Evolutionary conservation across 805 yeast species (phyloP), one percentile per base, ranked within the genome.

Genomic region (Starmerella bombi): DNA sequence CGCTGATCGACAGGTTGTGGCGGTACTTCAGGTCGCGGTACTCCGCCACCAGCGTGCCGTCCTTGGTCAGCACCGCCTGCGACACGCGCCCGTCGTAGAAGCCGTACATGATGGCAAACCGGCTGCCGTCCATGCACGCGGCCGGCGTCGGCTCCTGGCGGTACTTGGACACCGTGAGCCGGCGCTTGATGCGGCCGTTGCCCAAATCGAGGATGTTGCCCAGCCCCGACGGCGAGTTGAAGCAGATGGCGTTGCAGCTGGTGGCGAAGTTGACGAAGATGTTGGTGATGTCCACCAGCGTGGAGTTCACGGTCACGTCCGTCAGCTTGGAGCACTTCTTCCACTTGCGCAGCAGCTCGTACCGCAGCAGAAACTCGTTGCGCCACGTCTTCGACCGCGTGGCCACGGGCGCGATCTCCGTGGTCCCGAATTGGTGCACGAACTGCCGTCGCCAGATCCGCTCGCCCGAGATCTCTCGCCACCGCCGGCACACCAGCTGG

Each of bases 181-280:
- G 32, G 29, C 52, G 54, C 22, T 45, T 45, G 15, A 56, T 41
- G 30, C 49, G 54, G 14, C 61, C 61, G 27, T 44, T 43, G 17
- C 55, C 51, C n/a, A 57, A 58, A 29, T 56, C 58, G 15, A 54
- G 46, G 12, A 57, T 42, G 14, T 38, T 34, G n/a, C 60, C 60
- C 18, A 46, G 25, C 5, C 59, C 60, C 2, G 42, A 25, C 14
- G 34, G 40, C 1, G 40, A 16, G n/a, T 56, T 53, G 42, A 56
- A 53, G 28, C 50, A 43, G 14, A 47, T 41, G 14, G 51, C 45
- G 20, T 55, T 35, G 18, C 49, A 40, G 9, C 52, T 42, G 14
- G 27, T 17, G 15, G 40, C 35, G 38, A 57, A 54, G 35, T 55
- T 55, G 16, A 48, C 32, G 29, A 44, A 50, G n/a, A 44, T n/a